These are phyloP conservation scores for Geosmithia flava DNA, from an alignment of 2,329 filamentous ascomycete genomes.

Conservation along the genomic window DNA sequence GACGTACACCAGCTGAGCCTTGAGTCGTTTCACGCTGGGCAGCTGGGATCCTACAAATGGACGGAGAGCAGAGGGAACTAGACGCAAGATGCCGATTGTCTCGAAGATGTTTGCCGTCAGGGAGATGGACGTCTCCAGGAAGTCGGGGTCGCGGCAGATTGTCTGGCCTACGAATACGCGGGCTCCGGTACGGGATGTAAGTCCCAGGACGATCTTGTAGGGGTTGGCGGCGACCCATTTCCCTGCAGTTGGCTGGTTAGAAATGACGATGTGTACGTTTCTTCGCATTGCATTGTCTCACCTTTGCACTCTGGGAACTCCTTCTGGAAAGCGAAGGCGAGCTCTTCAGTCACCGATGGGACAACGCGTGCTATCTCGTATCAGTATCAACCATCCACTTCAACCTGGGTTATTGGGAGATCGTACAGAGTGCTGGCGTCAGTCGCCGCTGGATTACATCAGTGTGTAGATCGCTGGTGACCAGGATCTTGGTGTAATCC, in stretches of 20 bases:
- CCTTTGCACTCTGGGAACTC: slow-evolving; percentile 33
- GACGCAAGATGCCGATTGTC: slow-evolving; percentile 13
- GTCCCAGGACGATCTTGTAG: slow-evolving; percentile 1
- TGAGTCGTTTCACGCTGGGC: background rate
- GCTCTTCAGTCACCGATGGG: slow-evolving; percentile 1
- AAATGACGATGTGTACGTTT: background rate
- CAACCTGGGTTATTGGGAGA: no score
- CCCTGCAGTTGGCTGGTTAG: no score
- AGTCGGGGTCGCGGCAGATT: slow-evolving; percentile 27
- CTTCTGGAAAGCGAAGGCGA: slow-evolving; percentile 11
- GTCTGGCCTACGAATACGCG: slow-evolving; percentile 25
- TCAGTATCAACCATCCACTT: no score
- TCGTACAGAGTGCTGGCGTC: slow-evolving; percentile 1
- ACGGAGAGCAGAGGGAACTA: slow-evolving; percentile 30
- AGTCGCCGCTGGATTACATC: slow-evolving; percentile 2
- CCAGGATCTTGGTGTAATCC: background rate
- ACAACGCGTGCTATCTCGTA: background rate
- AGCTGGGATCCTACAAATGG: slow-evolving; percentile 16
- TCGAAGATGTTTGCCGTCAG: slow-evolving; percentile 30
- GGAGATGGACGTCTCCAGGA: slow-evolving; percentile 28
- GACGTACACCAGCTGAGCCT: slow-evolving; percentile 22
- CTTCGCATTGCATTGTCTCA: slow-evolving; percentile 31
- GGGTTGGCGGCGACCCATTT: slow-evolving; percentile 9
- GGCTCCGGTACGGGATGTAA: slow-evolving; percentile 9
- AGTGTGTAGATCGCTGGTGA: slow-evolving; percentile 1